These are phyloP conservation scores for Exophiala aquamarina DNA, from an alignment of 2,329 filamentous ascomycete species.

Conservation along the genomic window DNA sequence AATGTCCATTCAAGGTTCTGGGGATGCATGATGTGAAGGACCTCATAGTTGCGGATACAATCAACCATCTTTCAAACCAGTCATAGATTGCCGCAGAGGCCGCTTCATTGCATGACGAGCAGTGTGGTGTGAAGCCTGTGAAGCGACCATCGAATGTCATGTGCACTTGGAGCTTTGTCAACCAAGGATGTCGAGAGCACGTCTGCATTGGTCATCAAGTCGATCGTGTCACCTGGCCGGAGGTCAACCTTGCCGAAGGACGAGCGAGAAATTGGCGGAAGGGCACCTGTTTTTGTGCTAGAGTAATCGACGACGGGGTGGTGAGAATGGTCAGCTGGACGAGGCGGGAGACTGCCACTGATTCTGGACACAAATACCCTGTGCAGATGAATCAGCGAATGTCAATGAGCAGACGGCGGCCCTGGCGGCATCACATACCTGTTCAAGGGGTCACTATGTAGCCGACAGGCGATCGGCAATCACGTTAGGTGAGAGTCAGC, in stretches of 20 bases:
- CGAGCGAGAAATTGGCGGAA: neutral
- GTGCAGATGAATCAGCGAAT: neutral
- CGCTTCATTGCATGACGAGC: neutral
- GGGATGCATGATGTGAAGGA: conserved; percentile 15
- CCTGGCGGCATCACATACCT: neutral
- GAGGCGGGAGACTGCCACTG: too few relatives aligned
- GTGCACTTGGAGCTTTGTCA: too few relatives aligned
- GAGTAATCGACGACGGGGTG: neutral
- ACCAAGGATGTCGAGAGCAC: too few relatives aligned
- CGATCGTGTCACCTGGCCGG: too few relatives aligned
- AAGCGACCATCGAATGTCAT: too few relatives aligned
- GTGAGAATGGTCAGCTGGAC: neutral
- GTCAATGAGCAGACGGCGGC: neutral
- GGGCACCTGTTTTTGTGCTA: neutral
- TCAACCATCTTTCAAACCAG: conserved; percentile 9
- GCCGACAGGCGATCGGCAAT: conserved; percentile 1
- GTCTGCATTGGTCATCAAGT: too few relatives aligned
- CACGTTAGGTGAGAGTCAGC: too few relatives aligned
- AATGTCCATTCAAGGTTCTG: conserved; percentile 12
- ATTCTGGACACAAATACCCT: neutral
- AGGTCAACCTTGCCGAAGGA: too few relatives aligned
- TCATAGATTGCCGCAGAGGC: neutral
- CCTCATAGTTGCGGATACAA: conserved; percentile 12
- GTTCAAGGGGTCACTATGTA: conserved; percentile 1
- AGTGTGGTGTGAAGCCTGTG: too few relatives aligned